Base-by-base conservation (phyloP, 2,329 filamentous ascomycete genomes). In the Rhexocercosporidium sp. region DNA sequence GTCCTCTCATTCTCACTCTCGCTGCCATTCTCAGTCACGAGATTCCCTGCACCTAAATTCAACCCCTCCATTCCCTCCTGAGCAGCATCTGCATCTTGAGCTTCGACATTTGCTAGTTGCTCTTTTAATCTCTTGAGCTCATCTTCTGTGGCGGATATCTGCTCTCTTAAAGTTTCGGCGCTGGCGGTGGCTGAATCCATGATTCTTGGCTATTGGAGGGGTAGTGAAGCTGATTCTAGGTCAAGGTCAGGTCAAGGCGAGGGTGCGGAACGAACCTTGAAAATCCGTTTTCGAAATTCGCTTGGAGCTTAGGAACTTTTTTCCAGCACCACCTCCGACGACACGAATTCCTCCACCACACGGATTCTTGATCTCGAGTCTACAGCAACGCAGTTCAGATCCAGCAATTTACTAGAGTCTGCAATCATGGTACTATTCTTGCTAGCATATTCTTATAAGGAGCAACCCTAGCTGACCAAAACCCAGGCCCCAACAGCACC, bases 81-180 rank as follows among this genome's bases (percentile, higher is more conserved):
- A 37, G 25, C n/a, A 4, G 37, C 29, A 14, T 31, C 31, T 59
- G 31, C 22, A 59, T 69, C 66, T 41, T 70, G 47, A 39, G 63
- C 59, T 63, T 76, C 74, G 12, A 77, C 25, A 27, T 56, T 71
- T 53, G 78, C 79, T 4, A 88, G 81, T 69, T 84, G 81, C 0
- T 77, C 73, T 67, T 79, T 82, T 20, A 88, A 74, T 1, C 75
- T 76, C 7, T 76, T 76, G 1, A 90, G 79, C 46, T 87, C 81
- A 2, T 77, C 76, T 69, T 89, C 85, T 0, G 81, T 79, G 29
- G 76, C 77, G 5, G 76, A 75, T 64, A 90, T 86, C 68, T 85
- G 82, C 49, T 73, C 71, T 47, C 80, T 79, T n/a, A 89, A 75
- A 27, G 75, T 73, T 20, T 82, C 79, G 66, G 73, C 71, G 31